Percentiles rank a stretch among this genome's conserved stretches.
Evolutionary conservation across 352 stramenopile genomes (phyloP).

Genomic region (Phytophthora pisi): DNA sequence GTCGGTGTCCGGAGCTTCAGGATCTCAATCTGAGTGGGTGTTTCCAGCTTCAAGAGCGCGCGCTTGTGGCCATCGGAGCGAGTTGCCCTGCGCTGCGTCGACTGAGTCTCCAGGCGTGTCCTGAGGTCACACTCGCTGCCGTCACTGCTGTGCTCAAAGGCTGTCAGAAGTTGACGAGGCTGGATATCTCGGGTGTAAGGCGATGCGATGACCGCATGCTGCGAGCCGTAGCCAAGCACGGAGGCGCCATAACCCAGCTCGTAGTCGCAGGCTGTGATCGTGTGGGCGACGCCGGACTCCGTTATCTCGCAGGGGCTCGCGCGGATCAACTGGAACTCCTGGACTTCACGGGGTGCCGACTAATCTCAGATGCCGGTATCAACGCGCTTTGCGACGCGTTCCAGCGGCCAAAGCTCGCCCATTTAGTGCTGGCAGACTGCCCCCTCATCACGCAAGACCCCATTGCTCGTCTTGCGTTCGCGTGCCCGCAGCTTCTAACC

Average conservation of each 20-base stretch:
- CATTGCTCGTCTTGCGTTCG: conserved; percentile 61
- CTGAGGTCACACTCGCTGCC: conserved; percentile 75
- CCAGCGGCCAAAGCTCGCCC: conserved; percentile 49
- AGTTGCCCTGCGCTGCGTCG: conserved; percentile 58
- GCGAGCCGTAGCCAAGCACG: conserved; percentile 44
- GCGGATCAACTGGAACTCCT: conserved; percentile 69
- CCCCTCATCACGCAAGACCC: conserved; percentile 66
- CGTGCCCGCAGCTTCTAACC: conserved; percentile 71
- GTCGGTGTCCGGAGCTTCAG: conserved; percentile 52
- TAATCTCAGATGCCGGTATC: conserved; percentile 63
- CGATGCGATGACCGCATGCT: conserved; percentile 74
- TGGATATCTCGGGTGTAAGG: conserved; percentile 63
- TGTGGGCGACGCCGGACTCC: conserved; percentile 62
- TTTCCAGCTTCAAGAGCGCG: conserved; percentile 83
- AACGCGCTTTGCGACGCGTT: conserved; percentile 62
- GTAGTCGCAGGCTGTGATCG: conserved; percentile 66
- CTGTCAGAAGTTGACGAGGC: conserved; percentile 45
- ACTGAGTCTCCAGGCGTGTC: conserved; percentile 85
- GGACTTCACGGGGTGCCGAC: conserved; percentile 59
- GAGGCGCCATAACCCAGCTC: conserved; percentile 48
- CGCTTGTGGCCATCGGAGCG: conserved; percentile 76
- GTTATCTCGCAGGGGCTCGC: conserved; percentile 44
- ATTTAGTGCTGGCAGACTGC: conserved; percentile 69
- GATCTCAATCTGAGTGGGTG: conserved; percentile 73
- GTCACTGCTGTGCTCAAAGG: conserved; percentile 66